A percentile compares a stretch with the other conserved stretches of the same genome.
These are phyloP conservation scores for Penicillium maclennaniae DNA, from an alignment of 495 filamentous ascomycete genomes.

Conservation along the genomic window DNA sequence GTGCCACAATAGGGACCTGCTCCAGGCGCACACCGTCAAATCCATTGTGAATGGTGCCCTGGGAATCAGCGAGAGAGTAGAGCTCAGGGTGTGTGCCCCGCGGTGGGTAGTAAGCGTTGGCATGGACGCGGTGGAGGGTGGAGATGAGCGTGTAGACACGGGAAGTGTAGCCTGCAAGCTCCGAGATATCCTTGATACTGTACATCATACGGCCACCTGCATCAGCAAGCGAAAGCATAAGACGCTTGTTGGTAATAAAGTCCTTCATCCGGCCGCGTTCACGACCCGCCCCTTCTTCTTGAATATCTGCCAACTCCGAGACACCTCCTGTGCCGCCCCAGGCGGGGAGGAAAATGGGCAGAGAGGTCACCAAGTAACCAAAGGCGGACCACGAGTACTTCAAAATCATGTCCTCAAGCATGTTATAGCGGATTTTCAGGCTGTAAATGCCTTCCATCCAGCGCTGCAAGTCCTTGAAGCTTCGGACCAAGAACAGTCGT, in stretches of 20 bases:
- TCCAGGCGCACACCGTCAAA: slow-evolving; percentile 94
- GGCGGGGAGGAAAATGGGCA: slow-evolving; percentile 91
- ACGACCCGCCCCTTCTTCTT: slow-evolving; percentile 46
- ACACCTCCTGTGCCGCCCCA: slow-evolving; percentile 82
- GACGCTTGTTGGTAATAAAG: slow-evolving; percentile 98
- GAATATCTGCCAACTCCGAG: slow-evolving; percentile 53
- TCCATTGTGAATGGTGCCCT: slow-evolving; percentile 88
- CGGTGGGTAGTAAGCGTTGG: slow-evolving; percentile 73
- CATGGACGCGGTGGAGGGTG: slow-evolving; percentile 90
- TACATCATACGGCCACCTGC: slow-evolving; percentile 99
- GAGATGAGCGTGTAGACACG: slow-evolving; percentile 94
- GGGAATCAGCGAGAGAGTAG: slow-evolving; percentile 83
- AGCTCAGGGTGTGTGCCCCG: slow-evolving; percentile 68
- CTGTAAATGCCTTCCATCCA: slow-evolving; percentile 98
- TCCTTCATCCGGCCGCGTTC: slow-evolving; percentile 90
- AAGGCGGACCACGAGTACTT: slow-evolving; percentile 99
- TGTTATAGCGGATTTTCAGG: slow-evolving; percentile 96
- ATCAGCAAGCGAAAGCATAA: slow-evolving; percentile 97
- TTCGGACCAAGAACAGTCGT: slow-evolving; percentile 78
- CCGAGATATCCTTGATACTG: slow-evolving; percentile 92
- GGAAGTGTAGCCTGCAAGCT: slow-evolving; percentile 93
- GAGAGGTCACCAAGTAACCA: slow-evolving; percentile 86
- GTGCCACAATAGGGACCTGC: slow-evolving; percentile 88
- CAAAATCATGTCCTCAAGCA: slow-evolving; percentile 95
- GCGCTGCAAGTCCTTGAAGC: slow-evolving; percentile 83